phyloP scores from a whole-genome alignment of 1,284 basidiomycete genomes.

The Acaromyces ingoldii region DNA sequence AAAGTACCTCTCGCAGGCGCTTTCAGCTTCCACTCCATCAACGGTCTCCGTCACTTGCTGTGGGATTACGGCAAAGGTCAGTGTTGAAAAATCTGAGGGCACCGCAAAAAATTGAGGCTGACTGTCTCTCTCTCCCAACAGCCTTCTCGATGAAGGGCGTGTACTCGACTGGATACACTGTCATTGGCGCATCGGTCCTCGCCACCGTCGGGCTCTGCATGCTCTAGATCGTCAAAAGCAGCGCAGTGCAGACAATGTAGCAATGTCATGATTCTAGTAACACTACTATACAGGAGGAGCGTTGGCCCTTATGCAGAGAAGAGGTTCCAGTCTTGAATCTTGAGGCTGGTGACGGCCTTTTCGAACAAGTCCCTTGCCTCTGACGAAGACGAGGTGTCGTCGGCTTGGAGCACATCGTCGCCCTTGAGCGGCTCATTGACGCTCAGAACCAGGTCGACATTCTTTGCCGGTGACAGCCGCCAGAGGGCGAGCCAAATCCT shows the following conservation, averaged over 20 bases:
- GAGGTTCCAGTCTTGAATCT: conserved; percentile 4
- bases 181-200: conserved; percentile 31
- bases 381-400: neutral
- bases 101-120: neutral
- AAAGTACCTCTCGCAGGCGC: conserved; percentile 37
- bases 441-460: conserved; percentile 45
- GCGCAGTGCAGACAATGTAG: neutral
- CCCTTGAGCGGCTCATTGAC: conserved; percentile 35
- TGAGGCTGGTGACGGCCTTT: conserved; percentile 2
- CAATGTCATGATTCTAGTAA: too few relatives aligned
- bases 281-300: neutral
- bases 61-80: conserved; percentile 89
- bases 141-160: conserved; percentile 37
- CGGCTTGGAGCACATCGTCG: neutral
- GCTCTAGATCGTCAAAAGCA: conserved; percentile 16
- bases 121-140: conserved; percentile 1
- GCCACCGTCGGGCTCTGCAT: conserved; percentile 32
- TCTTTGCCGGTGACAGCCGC: conserved; percentile 31
- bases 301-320: conserved; percentile 4
- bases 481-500: conserved; percentile 41
- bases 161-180: conserved; percentile 40
- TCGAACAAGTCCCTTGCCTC: conserved; percentile 5
- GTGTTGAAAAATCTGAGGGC: conserved; percentile 43
- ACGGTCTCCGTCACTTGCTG: conserved; percentile 81
- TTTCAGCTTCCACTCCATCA: conserved; percentile 70